Base-by-base conservation (phyloP, 805 yeast genomes). In the Priceomyces fermenticarens region DNA sequence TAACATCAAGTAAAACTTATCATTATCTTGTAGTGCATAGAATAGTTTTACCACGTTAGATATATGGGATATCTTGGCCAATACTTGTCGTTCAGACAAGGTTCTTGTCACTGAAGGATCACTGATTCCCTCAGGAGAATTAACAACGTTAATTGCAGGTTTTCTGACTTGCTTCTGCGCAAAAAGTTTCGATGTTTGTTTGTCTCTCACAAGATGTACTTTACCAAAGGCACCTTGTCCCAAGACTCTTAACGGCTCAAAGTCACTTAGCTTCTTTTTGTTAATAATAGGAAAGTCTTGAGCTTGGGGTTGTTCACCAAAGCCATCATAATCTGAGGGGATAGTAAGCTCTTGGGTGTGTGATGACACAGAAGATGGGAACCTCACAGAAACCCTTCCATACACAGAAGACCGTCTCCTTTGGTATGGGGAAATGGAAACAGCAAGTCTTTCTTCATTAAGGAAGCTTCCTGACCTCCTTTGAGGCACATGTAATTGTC, bases 141-240 rank as follows among this genome's bases (percentile, higher is more conserved):
- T 43, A 37, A 53, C 52, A 23, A 88, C 83, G 35, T 85, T 70
- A 57, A 88, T 81, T 17, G 87, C 78, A 0, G 96, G 95, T 59
- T 88, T 88, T 51, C 80, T 80, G 47, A 88, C 65, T 52, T 88
- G 95, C 56, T 88, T 88, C 70, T 87, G 93, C 0, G 97, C 97
- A 62, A 77, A 89, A 9, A 88, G 62, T 48, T 76, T 75, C 0
- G 83, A 83, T 0, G 86, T 77, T 15, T 63, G 46, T 39, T 60
- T 68, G 55, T 88, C 89, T 37, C 80, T 77, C 1, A 88, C 96
- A 15, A 88, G 64, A 7, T 86, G 64, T 2, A 88, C 97, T 56
- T 86, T 88, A 3, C 97, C 96, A 51, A 85, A 88, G 2, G 96
- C 88, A 3, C 97, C 97, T 38, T 81, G 77, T 0, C 97, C 97